A percentile compares a stretch with the other conserved stretches of the same genome.
phyloP scores from a whole-genome alignment of 306 rosid species.

The Vigna reflexopilosa region DNA sequence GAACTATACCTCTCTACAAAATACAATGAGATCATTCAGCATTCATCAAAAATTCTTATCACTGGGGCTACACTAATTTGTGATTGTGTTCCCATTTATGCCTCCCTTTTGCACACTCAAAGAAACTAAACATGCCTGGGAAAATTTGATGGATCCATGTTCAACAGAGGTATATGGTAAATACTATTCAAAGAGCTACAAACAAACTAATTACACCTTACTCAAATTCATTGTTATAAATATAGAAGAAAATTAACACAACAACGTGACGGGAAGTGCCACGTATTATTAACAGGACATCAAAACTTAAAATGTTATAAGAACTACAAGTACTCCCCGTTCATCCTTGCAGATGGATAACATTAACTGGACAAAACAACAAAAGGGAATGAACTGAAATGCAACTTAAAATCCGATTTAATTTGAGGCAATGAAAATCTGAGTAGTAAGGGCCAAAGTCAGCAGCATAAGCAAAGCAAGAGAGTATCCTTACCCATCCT shows the following conservation, averaged over 20 bases:
- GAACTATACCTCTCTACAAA: background rate
- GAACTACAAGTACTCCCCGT: background rate
- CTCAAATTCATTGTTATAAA: background rate
- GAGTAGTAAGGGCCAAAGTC: background rate
- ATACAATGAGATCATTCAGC: slow-evolving; percentile 11
- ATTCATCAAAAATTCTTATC: slow-evolving; percentile 8
- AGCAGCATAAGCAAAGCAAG: slow-evolving; percentile 35
- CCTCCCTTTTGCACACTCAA: background rate
- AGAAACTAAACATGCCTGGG: background rate
- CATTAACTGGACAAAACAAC: slow-evolving; percentile 1
- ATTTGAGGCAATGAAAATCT: slow-evolving; percentile 26
- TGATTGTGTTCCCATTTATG: background rate
- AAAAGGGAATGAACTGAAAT: slow-evolving; percentile 33
- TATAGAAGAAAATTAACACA: slow-evolving; percentile 19
- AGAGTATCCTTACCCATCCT: slow-evolving; percentile 86
- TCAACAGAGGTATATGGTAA: background rate
- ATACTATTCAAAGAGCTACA: background rate
- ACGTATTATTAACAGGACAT: background rate
- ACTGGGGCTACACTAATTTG: background rate
- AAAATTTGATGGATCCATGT: background rate
- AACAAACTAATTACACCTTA: background rate
- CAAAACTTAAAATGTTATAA: background rate
- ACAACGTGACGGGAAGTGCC: background rate
- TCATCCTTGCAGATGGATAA: background rate
- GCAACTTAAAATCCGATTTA: slow-evolving; percentile 45